Percentiles rank a stretch among this genome's conserved stretches.
Evolutionary conservation across 352 stramenopile genomes (phyloP).

Genomic region (Thalassiosira oceanica): DNA sequence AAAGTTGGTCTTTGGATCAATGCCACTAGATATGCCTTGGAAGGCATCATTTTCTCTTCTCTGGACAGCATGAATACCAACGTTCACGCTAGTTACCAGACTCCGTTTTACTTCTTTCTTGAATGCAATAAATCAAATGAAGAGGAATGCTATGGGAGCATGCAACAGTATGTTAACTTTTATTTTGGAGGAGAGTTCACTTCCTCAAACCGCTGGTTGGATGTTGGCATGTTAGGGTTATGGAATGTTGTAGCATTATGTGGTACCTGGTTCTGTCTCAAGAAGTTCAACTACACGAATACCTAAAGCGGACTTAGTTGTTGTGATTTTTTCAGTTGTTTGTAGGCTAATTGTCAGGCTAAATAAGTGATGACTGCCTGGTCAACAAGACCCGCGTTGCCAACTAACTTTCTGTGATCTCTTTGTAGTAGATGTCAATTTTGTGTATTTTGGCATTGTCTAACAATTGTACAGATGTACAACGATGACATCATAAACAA

Average conservation of each 20-base stretch:
- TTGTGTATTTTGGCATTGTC: too few species aligned
- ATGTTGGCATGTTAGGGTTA: constrained; percentile 32
- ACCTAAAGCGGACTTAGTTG: constrained; percentile 12
- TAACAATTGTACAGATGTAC: too few species aligned
- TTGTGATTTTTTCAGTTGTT: too few species aligned
- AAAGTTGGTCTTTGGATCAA: constrained; percentile 32
- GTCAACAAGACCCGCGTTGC: too few species aligned
- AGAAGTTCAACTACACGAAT: constrained; percentile 52
- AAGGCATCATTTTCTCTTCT: constrained; percentile 43
- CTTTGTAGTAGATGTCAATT: too few species aligned
- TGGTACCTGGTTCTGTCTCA: constrained; percentile 43
- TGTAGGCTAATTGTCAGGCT: too few species aligned
- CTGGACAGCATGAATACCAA: constrained; percentile 18
- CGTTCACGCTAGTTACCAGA: constrained; percentile 7
- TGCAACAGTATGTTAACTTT: constrained; percentile 36
- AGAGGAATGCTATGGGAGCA: constrained; percentile 27
- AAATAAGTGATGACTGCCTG: too few species aligned
- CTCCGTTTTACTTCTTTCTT: constrained; percentile 39
- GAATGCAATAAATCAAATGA: neutral
- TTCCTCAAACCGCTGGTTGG: constrained; percentile 23
- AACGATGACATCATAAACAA: too few species aligned
- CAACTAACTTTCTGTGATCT: too few species aligned
- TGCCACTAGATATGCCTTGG: constrained; percentile 33
- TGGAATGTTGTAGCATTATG: constrained; percentile 33
- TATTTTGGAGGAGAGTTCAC: constrained; percentile 46